Conservation (phyloP, 2,329 filamentous ascomycete species). For the Claviceps purpurea region DNA sequence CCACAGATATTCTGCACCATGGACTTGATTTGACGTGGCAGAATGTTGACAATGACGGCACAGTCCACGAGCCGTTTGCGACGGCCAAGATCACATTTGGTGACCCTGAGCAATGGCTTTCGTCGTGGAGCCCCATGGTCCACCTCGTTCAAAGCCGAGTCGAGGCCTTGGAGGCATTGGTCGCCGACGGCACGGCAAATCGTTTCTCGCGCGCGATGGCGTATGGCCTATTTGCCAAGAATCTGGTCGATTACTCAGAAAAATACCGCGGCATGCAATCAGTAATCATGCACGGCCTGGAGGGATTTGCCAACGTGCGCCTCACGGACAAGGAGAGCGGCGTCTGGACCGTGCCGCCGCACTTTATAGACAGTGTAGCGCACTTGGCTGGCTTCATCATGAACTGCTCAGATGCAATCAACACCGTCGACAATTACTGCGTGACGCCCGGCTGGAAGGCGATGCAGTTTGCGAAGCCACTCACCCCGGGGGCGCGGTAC, state of each 20-base stretch:
- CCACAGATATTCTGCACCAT: slow-evolving; percentile 30
- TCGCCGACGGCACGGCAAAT: slow-evolving; percentile 4
- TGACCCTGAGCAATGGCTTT: slow-evolving; percentile 35
- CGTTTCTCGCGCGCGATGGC: slow-evolving; percentile 7
- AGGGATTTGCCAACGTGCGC: slow-evolving; percentile 22
- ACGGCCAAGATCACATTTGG: slow-evolving; percentile 27
- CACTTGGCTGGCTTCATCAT: slow-evolving; percentile 49
- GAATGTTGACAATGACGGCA: slow-evolving; percentile 6
- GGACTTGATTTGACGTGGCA: slow-evolving; percentile 26
- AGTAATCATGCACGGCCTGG: slow-evolving; percentile 41
- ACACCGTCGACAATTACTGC: slow-evolving; percentile 38
- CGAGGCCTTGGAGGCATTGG: slow-evolving; percentile 30
- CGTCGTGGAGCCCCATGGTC: slow-evolving; percentile 40
- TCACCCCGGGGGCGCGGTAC: slow-evolving; percentile 33
- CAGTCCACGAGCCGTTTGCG: slow-evolving; percentile 6
- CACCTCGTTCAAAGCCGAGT: slow-evolving; percentile 55
- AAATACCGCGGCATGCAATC: slow-evolving; percentile 44
- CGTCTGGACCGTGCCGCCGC: slow-evolving; percentile 36
- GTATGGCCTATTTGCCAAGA: slow-evolving; percentile 49
- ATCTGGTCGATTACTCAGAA: slow-evolving; percentile 40
- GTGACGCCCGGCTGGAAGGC: slow-evolving; percentile 45
- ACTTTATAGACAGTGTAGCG: slow-evolving; percentile 45
- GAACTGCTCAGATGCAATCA: slow-evolving; percentile 40
- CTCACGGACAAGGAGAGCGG: slow-evolving; percentile 7
- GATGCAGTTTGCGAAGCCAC: slow-evolving; percentile 35